phyloP scores from a whole-genome alignment of 2,329 filamentous ascomycete species.

The Alternaria sp. region DNA sequence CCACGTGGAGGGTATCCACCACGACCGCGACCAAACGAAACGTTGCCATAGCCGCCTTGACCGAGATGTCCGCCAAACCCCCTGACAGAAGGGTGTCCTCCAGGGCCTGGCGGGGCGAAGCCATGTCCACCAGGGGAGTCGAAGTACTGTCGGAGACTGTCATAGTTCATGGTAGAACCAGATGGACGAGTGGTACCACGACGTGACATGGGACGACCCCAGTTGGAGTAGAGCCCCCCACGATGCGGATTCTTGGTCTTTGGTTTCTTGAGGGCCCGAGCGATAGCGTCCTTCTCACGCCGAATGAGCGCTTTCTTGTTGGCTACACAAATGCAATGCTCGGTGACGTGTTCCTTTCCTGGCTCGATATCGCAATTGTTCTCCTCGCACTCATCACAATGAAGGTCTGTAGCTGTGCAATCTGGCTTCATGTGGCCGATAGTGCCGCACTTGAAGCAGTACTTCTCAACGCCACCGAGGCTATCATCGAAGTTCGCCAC shows the following conservation, averaged over 20 bases:
- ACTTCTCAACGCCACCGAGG: conserved; percentile 10
- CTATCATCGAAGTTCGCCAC: conserved; percentile 3
- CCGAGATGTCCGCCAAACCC: not conserved
- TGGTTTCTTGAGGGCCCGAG: not conserved
- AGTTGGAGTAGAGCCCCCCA: not conserved
- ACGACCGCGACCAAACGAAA: not conserved
- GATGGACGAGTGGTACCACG: not conserved
- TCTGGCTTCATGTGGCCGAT: conserved; percentile 6
- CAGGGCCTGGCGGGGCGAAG: not conserved
- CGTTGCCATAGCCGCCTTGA: not conserved
- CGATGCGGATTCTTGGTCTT: not conserved
- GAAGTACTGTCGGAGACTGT: not conserved
- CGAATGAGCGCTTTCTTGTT: not conserved
- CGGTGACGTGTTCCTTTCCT: conserved; percentile 8
- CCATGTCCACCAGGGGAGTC: not conserved
- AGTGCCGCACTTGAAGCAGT: conserved; percentile 18
- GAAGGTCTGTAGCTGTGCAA: conserved; percentile 5
- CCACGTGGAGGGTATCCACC: not conserved
- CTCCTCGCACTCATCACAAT: conserved; percentile 9
- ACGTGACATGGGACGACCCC: not conserved
- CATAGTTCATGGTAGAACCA: not conserved
- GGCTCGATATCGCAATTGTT: not conserved
- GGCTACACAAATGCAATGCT: conserved; percentile 9
- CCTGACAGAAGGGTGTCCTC: not conserved
- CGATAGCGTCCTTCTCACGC: not conserved